Percentiles rank a stretch among this genome's conserved stretches.
Conservation (phyloP, 768 basidiomycete species). For the Calocybe cyanea region DNA sequence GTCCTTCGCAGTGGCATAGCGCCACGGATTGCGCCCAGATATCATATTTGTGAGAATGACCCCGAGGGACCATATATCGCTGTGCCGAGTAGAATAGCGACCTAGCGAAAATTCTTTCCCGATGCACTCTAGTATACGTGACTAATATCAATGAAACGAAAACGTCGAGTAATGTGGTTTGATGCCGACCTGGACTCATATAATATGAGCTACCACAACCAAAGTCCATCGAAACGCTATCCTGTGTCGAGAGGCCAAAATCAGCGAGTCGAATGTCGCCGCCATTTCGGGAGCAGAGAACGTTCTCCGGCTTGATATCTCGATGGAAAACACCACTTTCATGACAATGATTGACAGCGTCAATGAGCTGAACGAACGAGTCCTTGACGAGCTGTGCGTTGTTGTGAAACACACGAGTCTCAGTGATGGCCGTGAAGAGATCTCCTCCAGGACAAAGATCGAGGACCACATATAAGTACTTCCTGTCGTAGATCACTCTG, state of each 20-base stretch:
- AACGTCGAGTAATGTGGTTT: neutral
- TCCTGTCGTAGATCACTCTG: slow-evolving; percentile 54
- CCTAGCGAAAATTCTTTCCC: slow-evolving; percentile 38
- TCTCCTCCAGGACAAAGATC: slow-evolving; percentile 60
- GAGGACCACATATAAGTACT: slow-evolving; percentile 64
- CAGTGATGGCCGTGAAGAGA: slow-evolving; percentile 68
- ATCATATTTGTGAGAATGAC: slow-evolving; percentile 84
- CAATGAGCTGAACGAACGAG: slow-evolving; percentile 76
- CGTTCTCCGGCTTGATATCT: slow-evolving; percentile 85
- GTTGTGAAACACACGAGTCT: slow-evolving; percentile 45
- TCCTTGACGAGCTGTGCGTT: slow-evolving; percentile 60
- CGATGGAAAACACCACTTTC: slow-evolving; percentile 71
- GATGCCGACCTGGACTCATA: slow-evolving; percentile 68
- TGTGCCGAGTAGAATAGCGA: slow-evolving; percentile 54
- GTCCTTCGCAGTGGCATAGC: slow-evolving; percentile 61
- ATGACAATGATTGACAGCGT: slow-evolving; percentile 77
- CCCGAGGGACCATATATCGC: slow-evolving; percentile 73
- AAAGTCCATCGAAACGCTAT: slow-evolving; percentile 42
- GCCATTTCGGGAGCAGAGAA: slow-evolving; percentile 57
- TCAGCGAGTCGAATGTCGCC: slow-evolving; percentile 61
- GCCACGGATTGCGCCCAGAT: slow-evolving; percentile 77
- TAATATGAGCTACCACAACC: slow-evolving; percentile 60
- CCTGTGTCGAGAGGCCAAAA: slow-evolving; percentile 67
- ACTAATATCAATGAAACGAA: slow-evolving; percentile 11
- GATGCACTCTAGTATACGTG: slow-evolving; percentile 46